Percentiles rank a stretch among this genome's conserved stretches.
These are phyloP conservation scores for Aureobasidium sp. DNA, from an alignment of 2,329 filamentous ascomycete species.

Conservation along the genomic window DNA sequence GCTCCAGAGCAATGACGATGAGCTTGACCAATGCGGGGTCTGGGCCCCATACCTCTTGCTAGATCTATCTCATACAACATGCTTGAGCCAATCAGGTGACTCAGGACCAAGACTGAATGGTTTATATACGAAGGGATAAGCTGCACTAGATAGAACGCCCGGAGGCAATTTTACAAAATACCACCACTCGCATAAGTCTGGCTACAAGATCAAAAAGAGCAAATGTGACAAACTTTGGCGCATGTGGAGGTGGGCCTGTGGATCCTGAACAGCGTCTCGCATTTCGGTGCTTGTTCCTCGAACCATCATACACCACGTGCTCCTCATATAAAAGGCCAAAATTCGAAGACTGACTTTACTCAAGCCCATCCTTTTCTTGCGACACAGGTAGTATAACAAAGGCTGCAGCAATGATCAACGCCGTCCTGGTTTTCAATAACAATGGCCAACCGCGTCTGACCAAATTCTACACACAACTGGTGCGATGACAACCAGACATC, in stretches of 20 bases:
- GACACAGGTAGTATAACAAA: too few relatives aligned
- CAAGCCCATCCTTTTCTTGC: too few relatives aligned
- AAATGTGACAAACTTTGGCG: neutral
- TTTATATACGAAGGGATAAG: too few relatives aligned
- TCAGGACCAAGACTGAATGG: too few relatives aligned
- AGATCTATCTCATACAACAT: neutral
- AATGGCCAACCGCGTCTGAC: constrained; percentile 90
- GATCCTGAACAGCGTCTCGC: neutral
- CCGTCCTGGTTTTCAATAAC: constrained; percentile 97
- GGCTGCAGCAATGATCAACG: constrained; percentile 74
- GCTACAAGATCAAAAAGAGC: neutral
- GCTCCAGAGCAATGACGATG: neutral
- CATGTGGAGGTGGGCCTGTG: neutral
- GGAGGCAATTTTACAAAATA: neutral
- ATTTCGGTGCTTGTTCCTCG: neutral
- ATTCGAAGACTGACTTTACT: neutral
- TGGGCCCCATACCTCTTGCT: neutral
- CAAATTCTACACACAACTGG: constrained; percentile 94
- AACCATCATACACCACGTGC: constrained; percentile 6
- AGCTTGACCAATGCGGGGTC: neutral
- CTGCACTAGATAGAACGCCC: too few relatives aligned
- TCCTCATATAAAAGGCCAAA: neutral
- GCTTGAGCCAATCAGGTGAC: too few relatives aligned
- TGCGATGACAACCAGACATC: constrained; percentile 34
- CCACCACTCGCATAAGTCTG: neutral